A percentile compares a stretch with the other conserved stretches of the same genome.
Conservation (phyloP, 768 basidiomycete species). For the Panaeolus papilionaceus region DNA sequence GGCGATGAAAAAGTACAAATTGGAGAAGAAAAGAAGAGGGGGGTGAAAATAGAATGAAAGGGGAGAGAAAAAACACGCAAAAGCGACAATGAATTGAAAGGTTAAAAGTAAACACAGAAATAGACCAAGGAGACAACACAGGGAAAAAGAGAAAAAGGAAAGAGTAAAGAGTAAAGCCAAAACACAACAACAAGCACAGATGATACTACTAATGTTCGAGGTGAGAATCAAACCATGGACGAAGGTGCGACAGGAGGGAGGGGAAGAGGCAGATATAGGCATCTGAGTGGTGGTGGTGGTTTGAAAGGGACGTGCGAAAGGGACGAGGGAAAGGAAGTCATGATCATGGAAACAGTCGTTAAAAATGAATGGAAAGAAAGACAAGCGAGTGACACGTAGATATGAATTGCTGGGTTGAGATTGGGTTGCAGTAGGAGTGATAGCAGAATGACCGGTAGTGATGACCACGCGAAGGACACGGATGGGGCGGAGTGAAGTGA, state of each 20-base stretch:
- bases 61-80: conserved; percentile 10
- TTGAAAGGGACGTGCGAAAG: conserved; percentile 11
- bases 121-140: conserved; percentile 17
- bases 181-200: conserved; percentile 22
- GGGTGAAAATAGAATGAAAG: conserved; percentile 15
- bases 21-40: conserved; percentile 23
- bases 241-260: conserved; percentile 17
- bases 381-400: conserved; percentile 23
- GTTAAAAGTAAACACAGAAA: not conserved
- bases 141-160: conserved; percentile 25
- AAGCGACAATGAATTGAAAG: not conserved
- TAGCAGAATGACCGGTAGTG: conserved; percentile 7
- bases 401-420: conserved; percentile 17
- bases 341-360: conserved; percentile 22
- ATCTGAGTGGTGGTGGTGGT: conserved; percentile 14
- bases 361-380: conserved; percentile 20
- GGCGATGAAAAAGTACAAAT: conserved; percentile 19
- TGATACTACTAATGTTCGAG: conserved; percentile 16
- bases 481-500: not conserved
- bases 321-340: conserved; percentile 15
- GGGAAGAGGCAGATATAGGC: not conserved
- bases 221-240: conserved; percentile 23
- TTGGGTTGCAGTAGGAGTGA: not conserved
- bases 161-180: conserved; percentile 14
- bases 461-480: conserved; percentile 12